Evolutionary conservation across 169 alveolate species (phyloP).

Genomic region (Plasmodium yoelii): DNA sequence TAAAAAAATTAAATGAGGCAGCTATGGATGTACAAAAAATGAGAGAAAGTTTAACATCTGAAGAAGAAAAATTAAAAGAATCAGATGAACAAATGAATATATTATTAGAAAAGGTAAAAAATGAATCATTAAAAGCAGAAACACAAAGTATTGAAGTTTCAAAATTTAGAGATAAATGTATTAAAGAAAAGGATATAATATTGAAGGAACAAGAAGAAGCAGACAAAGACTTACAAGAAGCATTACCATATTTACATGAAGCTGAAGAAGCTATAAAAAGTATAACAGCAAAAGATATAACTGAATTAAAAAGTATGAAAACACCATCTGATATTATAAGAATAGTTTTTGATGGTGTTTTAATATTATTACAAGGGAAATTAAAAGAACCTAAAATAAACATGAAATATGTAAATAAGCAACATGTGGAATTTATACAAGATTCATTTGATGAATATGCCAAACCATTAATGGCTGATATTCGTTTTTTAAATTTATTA

Average conservation of each 20-base stretch:
- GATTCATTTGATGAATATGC: constrained; percentile 94
- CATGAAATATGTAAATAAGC: constrained; percentile 87
- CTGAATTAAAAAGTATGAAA: constrained; percentile 93
- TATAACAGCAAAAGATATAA: constrained; percentile 93
- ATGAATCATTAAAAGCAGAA: constrained; percentile 94
- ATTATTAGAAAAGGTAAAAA: constrained; percentile 92
- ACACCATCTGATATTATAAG: constrained; percentile 93
- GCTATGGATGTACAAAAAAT: constrained; percentile 93
- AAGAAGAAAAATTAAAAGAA: constrained; percentile 93
- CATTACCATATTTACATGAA: constrained; percentile 93
- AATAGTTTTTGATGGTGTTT: constrained; percentile 93
- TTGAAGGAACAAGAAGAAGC: constrained; percentile 94
- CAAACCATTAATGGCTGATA: constrained; percentile 89
- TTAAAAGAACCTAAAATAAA: constrained; percentile 77
- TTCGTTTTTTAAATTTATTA: constrained; percentile 89
- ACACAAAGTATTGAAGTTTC: constrained; percentile 94
- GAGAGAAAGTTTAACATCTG: constrained; percentile 94
- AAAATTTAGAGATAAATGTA: constrained; percentile 89
- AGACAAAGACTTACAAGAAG: constrained; percentile 94
- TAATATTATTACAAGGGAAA: constrained; percentile 86
- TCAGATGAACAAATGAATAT: constrained; percentile 93
- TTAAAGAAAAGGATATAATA: constrained; percentile 90
- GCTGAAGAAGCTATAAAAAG: constrained; percentile 95
- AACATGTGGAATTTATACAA: constrained; percentile 88
- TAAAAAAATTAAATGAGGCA: constrained; percentile 95